These are phyloP conservation scores for Psilocybe mexicana DNA, from an alignment of 1,284 basidiomycete species.

Conservation along the genomic window DNA sequence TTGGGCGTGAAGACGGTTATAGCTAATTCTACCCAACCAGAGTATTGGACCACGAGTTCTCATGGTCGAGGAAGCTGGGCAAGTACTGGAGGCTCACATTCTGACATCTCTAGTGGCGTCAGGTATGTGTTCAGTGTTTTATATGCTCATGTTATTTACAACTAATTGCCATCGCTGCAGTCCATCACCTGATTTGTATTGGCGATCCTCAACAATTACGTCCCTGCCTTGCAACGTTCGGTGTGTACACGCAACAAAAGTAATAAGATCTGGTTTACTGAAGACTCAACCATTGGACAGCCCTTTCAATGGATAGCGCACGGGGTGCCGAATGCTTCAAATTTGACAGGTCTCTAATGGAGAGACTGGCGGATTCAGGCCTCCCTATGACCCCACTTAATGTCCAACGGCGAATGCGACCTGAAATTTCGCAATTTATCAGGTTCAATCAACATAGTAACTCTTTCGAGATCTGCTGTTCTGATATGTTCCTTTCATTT, in stretches of 20 bases:
- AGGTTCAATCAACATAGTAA: background rate
- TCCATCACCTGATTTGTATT: slow-evolving; percentile 66
- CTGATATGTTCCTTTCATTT: background rate
- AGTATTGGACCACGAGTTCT: slow-evolving; percentile 53
- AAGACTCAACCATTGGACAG: slow-evolving; percentile 36
- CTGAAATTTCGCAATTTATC: slow-evolving; percentile 24
- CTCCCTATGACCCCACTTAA: slow-evolving; percentile 59
- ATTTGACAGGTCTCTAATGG: slow-evolving; percentile 69
- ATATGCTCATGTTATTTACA: slow-evolving; percentile 32
- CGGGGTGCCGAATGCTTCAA: slow-evolving; percentile 48
- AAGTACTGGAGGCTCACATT: slow-evolving; percentile 76
- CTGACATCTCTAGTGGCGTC: slow-evolving; percentile 60
- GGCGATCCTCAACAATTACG: slow-evolving; percentile 73
- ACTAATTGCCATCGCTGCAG: slow-evolving; percentile 27
- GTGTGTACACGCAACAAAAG: slow-evolving; percentile 33
- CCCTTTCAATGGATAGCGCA: slow-evolving; percentile 53
- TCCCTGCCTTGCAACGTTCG: slow-evolving; percentile 66
- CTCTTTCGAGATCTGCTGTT: background rate
- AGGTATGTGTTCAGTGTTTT: slow-evolving; percentile 24
- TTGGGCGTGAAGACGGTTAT: background rate
- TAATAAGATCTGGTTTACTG: slow-evolving; percentile 33
- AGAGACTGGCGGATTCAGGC: slow-evolving; percentile 50
- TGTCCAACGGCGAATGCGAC: slow-evolving; percentile 64
- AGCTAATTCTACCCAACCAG: slow-evolving; percentile 30
- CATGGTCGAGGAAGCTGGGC: slow-evolving; percentile 73